Evolutionary conservation across 2,329 filamentous ascomycete genomes (phyloP), one percentile per base, ranked within the genome.

Genomic region (Penicillium griseofulvum): DNA sequence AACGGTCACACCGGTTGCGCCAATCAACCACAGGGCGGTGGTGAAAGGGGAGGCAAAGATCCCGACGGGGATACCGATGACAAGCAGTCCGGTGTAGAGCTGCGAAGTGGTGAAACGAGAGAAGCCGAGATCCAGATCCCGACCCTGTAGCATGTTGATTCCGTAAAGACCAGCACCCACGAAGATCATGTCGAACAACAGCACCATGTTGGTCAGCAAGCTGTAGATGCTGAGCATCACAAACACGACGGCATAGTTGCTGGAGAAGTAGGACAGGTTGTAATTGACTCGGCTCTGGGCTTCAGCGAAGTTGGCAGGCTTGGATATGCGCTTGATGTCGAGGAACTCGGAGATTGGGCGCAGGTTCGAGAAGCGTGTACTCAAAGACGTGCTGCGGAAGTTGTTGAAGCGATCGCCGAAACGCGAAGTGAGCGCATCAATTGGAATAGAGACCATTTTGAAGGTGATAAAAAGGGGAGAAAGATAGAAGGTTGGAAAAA

Each of bases 211-310:
- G 67, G 90, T 94, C 69, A 99, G 83, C 69, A 99, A 79, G 69
- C 90, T 90, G 82, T 99, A 99, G 78, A 99, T 88, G 81, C 89
- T 90, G 71, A 99, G 87, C 87, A 99, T 95, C 68, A 89, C 81
- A 73, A 97, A 96, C 67, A 97, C 85, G 61, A 89, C 88, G 65
- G 89, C 88, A 83, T 99, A 99, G 81, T 99, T 99, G 87, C 91
- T 97, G 60, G 91, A 95, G 82, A 96, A 99, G 81, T 97, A 89
- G 74, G 89, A 86, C 63, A 99, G 80, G 77, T 99, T 99, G 87
- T 97, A 97, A 82, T 95, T 96, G 79, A 96, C 87, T 63, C 93
- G 87, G 66, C 88, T 91, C 77, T 97, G 93, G 62, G 91, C 86
- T 76, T 97, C 92, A 63, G 80, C 80, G 69, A 97, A 97, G 80